These are phyloP conservation scores for Naganishia kalamii DNA, from an alignment of 768 basidiomycete species.

Conservation along the genomic window DNA sequence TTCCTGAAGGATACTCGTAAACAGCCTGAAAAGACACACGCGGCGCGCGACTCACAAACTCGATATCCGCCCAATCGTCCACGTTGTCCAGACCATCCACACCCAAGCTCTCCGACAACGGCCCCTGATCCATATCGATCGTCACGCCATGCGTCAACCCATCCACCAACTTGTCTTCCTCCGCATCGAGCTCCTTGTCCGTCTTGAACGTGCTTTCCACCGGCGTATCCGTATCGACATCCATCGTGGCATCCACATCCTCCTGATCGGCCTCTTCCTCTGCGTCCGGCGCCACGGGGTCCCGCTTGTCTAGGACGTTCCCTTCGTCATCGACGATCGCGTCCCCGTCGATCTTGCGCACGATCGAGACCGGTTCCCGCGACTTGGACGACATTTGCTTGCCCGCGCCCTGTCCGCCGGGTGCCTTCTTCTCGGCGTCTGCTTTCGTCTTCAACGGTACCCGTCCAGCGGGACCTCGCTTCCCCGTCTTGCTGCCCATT, in stretches of 20 bases:
- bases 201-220: neutral
- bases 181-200: neutral
- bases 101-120: conserved; percentile 57
- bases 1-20: conserved; percentile 42
- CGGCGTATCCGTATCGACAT: conserved; percentile 2
- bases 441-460: neutral
- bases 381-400: conserved; percentile 16
- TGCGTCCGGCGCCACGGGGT: neutral
- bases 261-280: conserved; percentile 12
- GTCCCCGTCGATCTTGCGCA: conserved; percentile 17
- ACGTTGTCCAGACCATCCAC: conserved; percentile 28
- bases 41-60: conserved; percentile 45
- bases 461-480: conserved; percentile 9
- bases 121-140: conserved; percentile 56
- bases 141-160: conserved; percentile 36
- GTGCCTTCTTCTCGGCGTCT: neutral
- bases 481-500: neutral
- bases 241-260: neutral
- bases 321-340: conserved; percentile 23
- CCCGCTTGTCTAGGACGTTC: conserved; percentile 10
- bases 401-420: conserved; percentile 19
- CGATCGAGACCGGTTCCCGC: conserved; percentile 19
- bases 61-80: conserved; percentile 43
- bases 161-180: conserved; percentile 28
- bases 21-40: neutral